These are phyloP conservation scores for Colletotrichum noveboracense DNA, from an alignment of 2,329 filamentous ascomycete species.

Conservation along the genomic window DNA sequence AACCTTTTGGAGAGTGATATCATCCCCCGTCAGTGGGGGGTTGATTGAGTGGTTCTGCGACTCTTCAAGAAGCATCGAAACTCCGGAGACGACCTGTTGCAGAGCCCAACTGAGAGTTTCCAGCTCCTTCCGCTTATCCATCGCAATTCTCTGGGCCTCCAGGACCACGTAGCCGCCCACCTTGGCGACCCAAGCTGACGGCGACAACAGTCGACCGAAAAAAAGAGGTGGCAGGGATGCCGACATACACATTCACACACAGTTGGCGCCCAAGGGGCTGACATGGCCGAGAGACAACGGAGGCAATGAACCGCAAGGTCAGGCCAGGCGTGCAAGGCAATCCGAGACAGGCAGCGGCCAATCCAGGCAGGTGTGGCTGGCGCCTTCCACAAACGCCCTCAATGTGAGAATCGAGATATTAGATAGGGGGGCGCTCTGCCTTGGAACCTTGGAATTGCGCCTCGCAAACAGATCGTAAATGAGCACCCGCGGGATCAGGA, in stretches of 20 bases:
- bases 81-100: neutral
- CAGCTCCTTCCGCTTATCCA: neutral
- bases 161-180: neutral
- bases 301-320: neutral
- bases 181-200: neutral
- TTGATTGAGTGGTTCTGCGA: neutral
- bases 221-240: neutral
- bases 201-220: neutral
- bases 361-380: neutral
- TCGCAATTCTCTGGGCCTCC: neutral
- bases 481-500: neutral
- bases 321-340: neutral
- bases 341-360: neutral
- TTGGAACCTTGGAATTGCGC: neutral
- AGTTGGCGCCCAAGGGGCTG: neutral
- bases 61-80: constrained; percentile 12
- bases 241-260: neutral
- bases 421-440: neutral
- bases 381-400: neutral
- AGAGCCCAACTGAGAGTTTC: neutral
- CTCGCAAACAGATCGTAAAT: neutral
- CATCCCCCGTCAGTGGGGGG: neutral
- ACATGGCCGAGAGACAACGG: neutral
- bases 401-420: neutral
- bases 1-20: constrained; percentile 7